Evolutionary conservation across 2,329 filamentous ascomycete genomes (phyloP).

Genomic region (Ascochyta lentis): DNA sequence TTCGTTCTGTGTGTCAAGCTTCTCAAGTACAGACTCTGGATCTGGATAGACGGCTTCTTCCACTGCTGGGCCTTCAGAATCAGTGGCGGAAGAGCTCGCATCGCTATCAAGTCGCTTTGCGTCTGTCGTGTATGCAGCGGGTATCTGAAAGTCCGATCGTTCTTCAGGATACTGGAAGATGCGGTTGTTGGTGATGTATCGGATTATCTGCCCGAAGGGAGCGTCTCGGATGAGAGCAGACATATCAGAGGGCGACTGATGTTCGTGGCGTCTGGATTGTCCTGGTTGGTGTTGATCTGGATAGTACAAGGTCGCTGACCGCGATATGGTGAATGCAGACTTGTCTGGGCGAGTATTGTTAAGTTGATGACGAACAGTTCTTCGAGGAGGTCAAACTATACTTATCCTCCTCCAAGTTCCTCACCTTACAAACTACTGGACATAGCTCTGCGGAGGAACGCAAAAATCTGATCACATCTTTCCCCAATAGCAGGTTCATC

Average conservation of each 20-base stretch:
- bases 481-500: neutral
- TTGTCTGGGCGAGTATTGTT: neutral
- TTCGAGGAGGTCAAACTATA: neutral
- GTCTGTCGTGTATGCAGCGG: slow-evolving; percentile 48
- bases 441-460: neutral
- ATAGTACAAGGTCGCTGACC: neutral
- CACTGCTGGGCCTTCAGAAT: slow-evolving; percentile 27
- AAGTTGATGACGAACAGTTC: neutral
- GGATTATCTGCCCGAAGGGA: slow-evolving; percentile 65
- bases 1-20: slow-evolving; percentile 22
- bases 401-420: neutral
- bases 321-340: neutral
- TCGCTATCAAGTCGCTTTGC: slow-evolving; percentile 23
- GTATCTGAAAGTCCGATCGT: slow-evolving; percentile 60
- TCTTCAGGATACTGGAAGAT: slow-evolving; percentile 68
- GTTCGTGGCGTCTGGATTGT: no score
- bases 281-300: neutral
- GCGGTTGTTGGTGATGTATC: slow-evolving; percentile 60
- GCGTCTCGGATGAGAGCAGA: slow-evolving; percentile 60
- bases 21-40: slow-evolving; percentile 35
- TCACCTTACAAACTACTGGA: neutral
- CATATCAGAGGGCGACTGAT: slow-evolving; percentile 28
- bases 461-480: neutral
- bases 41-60: slow-evolving; percentile 36
- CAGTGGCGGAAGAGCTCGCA: slow-evolving; percentile 9